Base-by-base conservation (phyloP, 495 filamentous ascomycete species). In the Lepidopterella palustris region DNA sequence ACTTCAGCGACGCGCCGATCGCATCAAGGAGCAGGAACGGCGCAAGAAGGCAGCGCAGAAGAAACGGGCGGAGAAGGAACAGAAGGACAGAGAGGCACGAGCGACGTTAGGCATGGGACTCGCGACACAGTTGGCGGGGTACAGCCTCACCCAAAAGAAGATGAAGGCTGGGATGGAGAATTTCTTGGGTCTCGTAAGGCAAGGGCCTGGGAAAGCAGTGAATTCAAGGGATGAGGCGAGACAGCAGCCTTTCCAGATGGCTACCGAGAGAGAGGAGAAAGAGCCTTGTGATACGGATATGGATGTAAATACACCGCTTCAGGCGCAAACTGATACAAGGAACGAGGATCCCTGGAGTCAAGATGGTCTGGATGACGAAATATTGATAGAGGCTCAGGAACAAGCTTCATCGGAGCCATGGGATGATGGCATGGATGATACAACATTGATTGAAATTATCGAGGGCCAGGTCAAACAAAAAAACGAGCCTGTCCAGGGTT, bases 101-200 rank as follows among this genome's bases (percentile, higher is more conserved):
- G 53, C 57, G 29, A 57, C 57, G 31, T 9, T 53, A n/a, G 67
- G 67, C 5, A 42, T 69, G 10, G 64, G 67, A 11, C 18, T 67
- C 40, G 67, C 67, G 23, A 69, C 67, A n/a, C 67, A 69, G 52
- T 28, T 69, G 58, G 45, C 59, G 31, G 67, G 67, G 26, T 69
- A 59, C 42, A 64, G 45, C 53, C 64, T 64, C 29, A 64, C 60
- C 8, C 67, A 69, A 58, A 51, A 53, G 50, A 48, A 32, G 52
- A 25, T 69, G 54, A 67, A 64, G 62, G 60, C 15, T 2, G 67
- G 57, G 3, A 69, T 69, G 67, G 67, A 69, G 54, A 54, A 3
- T 69, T 69, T 59, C 18, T 69, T 20, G 50, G 59, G 23, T 52
- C 57, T 13, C 50, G 25, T 18, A 40, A 8, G 20, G 21, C 15